Evolutionary conservation across 1,284 basidiomycete genomes (phyloP), one percentile per base, ranked within the genome.

Genomic region (Pseudozyma sp.): DNA sequence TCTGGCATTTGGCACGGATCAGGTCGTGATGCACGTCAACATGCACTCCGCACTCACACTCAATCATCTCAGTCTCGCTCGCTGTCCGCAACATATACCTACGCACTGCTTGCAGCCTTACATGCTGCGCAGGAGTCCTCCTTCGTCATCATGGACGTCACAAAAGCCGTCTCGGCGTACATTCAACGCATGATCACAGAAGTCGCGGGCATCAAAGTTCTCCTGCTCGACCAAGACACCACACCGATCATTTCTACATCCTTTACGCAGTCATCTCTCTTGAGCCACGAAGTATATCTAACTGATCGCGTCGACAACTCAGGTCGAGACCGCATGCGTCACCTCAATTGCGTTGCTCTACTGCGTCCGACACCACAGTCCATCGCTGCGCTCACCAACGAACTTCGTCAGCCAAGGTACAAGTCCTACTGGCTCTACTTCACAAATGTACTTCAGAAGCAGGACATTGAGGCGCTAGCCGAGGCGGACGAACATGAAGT

Each of bases 211-310:
- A 98, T 99, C 92, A 99, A 99, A 86, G 95, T 98, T n/a, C 89
- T 99, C 47, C 89, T 99, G 36, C 90, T 99, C 31, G 97, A 99
- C 85, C 89, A 91, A 25, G 93, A 97, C 84, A 99, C 96, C n/a
- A 63, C 97, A n/a, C 94, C 97, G 1, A 96, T 98, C 75, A 92
- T 99, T 12, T 98, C 95, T 2, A 89, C 97, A 9, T 93, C 95
- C 5, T 92, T 94, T 2, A 99, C 97, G 0, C 97, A 99, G 83
- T 95, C 94, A 3, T 92, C 92, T 11, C 89, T 99, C 21, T 88
- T 99, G n/a, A 90, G 93, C 4, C 94, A 98, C 79, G 95, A 99
- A 84, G 93, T 99, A 19, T 99, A 99, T 86, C 90, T 99, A 55
- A 99, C 96, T 1, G 97, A 99, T 87, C 89, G 94, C 63, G 93